phyloP scores from a whole-genome alignment of 257 asterid genomes.

The Linaria vulgaris region DNA sequence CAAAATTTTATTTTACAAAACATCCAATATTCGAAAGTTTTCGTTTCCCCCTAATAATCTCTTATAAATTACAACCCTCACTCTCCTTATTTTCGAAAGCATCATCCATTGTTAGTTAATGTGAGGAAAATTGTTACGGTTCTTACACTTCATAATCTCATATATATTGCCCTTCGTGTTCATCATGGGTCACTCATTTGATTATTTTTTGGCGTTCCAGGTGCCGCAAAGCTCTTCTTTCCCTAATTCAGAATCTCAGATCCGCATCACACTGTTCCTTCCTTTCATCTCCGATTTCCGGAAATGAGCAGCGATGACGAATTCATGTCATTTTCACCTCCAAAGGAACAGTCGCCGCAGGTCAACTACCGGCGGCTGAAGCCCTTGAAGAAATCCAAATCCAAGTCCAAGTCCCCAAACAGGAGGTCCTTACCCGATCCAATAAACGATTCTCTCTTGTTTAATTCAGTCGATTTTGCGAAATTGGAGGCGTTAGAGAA shows the following conservation, averaged over 20 bases:
- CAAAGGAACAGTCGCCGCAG: constrained; percentile 35
- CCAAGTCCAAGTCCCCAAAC: constrained; percentile 15
- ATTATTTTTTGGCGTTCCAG: too few species aligned
- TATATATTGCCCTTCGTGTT: too few species aligned
- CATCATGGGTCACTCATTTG: too few species aligned
- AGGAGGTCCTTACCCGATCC: constrained; percentile 24
- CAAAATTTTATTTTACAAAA: too few species aligned
- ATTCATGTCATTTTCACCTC: constrained; percentile 33
- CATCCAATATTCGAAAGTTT: too few species aligned
- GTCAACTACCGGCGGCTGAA: constrained; percentile 53
- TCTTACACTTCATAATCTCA: too few species aligned
- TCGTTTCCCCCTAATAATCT: too few species aligned
- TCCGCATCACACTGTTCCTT: background rate
- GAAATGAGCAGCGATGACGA: constrained; percentile 84
- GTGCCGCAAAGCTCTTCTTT: background rate
- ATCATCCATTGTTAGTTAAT: too few species aligned
- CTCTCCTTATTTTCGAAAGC: too few species aligned
- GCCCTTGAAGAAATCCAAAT: constrained; percentile 62
- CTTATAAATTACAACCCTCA: too few species aligned
- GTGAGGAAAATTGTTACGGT: too few species aligned
- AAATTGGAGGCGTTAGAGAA: constrained; percentile 51
- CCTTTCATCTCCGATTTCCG: background rate
- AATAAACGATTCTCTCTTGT: constrained; percentile 36
- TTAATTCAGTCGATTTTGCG: constrained; percentile 43
- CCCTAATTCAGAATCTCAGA: constrained; percentile 22